These are phyloP conservation scores for Yamadazyma taylorii DNA, from an alignment of 1,139 yeast genomes.

Conservation along the genomic window DNA sequence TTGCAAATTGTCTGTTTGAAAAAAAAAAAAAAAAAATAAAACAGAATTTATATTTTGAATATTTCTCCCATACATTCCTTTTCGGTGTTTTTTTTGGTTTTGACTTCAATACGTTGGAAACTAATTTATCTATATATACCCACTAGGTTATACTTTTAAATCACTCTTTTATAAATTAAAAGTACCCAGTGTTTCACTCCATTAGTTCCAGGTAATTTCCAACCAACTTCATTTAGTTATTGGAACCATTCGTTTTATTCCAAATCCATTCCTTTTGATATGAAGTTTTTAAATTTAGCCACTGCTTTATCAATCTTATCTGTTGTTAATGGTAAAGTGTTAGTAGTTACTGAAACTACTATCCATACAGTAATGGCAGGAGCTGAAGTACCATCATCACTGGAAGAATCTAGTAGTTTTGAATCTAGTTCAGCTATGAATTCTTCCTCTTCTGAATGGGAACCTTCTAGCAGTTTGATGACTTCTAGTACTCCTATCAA, in stretches of 20 bases:
- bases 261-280: conserved; percentile 7
- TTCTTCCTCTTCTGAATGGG: conserved; percentile 5
- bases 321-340: conserved; percentile 15
- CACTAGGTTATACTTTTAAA: no score
- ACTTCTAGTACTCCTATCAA: conserved; percentile 1
- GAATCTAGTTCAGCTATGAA: conserved; percentile 4
- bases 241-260: conserved; percentile 1
- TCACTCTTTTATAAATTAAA: no score
- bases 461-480: conserved; percentile 4
- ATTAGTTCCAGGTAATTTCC: no score
- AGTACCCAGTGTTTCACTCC: no score
- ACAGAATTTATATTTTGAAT: no score
- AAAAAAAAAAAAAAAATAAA: no score
- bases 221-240: no score
- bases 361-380: conserved; percentile 17
- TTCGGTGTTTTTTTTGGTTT: no score
- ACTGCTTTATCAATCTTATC: conserved; percentile 17
- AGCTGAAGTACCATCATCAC: conserved; percentile 5
- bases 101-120: no score
- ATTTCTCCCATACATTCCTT: no score
- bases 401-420: conserved; percentile 6
- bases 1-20: no score
- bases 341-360: conserved; percentile 20
- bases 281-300: conserved; percentile 21
- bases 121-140: no score